Evolutionary conservation across 352 stramenopile species (phyloP), one percentile per base, ranked within the genome.

Genomic region (Globisporangium spiculum): DNA sequence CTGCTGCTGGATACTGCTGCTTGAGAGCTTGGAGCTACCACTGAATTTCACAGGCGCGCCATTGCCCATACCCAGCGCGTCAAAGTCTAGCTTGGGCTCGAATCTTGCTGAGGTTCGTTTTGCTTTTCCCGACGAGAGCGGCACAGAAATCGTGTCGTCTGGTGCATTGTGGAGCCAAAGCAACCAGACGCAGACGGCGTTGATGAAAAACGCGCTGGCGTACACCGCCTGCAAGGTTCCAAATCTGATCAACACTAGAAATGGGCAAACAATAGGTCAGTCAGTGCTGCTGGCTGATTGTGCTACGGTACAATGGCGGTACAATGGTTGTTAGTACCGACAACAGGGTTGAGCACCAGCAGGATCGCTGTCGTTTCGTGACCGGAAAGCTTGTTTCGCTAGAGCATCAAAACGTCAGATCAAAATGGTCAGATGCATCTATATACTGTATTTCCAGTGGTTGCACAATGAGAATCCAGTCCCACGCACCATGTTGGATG

Each of bases 161-260:
- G 44, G 34, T 2, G 74, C 62, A 1, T 62, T 55, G 20, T 74
- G 71, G 50, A 83, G 72, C 80, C 79, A 87, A 12, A 89, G 60
- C 12, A 79, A 55, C 77, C 78, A 87, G 16, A 84, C 59, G 16
- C 63, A 75, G 14, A 79, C 52, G 0, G 70, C 72, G 34, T 89
- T 89, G 70, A 79, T 73, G 59, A 86, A 52, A 24, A 83, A 57
- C 5, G 63, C 62, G 7, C 71, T 59, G 7, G 76, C 70, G 44
- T 68, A 69, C 53, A 78, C 66, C 6, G 59, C 60, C 20, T 72
- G 70, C 14, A 70, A 60, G 36, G 65, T 75, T 4, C 79, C 77
- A 50, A 86, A 89, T 8, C 74, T 71, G 24, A 87, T 74, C 6
- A 89, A 60, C 30, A 85, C 80, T 89, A 27, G 9, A 26, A 32